Evolutionary conservation across 2,329 filamentous ascomycete genomes (phyloP).

Genomic region (Beauveria caledonica): DNA sequence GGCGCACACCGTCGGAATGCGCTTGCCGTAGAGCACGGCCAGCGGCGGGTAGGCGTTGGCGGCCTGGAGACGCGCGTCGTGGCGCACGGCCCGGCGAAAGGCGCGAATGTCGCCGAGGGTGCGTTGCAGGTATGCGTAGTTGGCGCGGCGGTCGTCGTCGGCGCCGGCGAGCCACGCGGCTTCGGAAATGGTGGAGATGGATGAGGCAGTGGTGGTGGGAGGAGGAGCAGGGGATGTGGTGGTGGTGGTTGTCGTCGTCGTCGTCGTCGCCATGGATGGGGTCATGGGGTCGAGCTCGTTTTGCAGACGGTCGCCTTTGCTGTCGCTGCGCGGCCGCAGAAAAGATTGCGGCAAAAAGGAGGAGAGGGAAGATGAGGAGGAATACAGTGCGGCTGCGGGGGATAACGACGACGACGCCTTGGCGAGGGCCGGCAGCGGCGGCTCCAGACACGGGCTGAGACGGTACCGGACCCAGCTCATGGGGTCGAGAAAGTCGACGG

Average conservation of each 20-base stretch:
- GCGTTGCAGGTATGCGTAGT: slow-evolving; percentile 60
- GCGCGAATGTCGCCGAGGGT: slow-evolving; percentile 61
- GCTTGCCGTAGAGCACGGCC: slow-evolving; percentile 78
- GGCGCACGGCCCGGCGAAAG: slow-evolving; percentile 69
- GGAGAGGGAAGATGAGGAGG: slow-evolving; percentile 36
- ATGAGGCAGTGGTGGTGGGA: slow-evolving; percentile 3
- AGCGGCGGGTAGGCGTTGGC: slow-evolving; percentile 75
- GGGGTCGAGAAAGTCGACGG: slow-evolving; percentile 74
- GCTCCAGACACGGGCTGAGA: slow-evolving; percentile 68
- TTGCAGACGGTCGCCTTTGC: slow-evolving; percentile 38
- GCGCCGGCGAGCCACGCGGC: slow-evolving; percentile 16
- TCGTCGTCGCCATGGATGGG: slow-evolving; percentile 23
- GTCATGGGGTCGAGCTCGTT: slow-evolving; percentile 19
- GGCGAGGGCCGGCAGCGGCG: slow-evolving; percentile 51
- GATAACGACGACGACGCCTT: slow-evolving; percentile 23
- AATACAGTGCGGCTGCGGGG: too few relatives aligned
- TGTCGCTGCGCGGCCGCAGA: slow-evolving; percentile 37
- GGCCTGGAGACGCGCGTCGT: slow-evolving; percentile 48
- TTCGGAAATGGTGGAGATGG: not conserved
- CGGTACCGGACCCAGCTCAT: slow-evolving; percentile 72
- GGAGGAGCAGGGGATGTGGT: slow-evolving; percentile 12
- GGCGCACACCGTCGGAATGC: slow-evolving; percentile 75
- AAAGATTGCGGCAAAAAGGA: slow-evolving; percentile 36
- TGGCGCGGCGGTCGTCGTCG: slow-evolving; percentile 23
- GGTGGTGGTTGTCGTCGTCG: too few relatives aligned